These are phyloP conservation scores for sweet orange (Citrus sinensis) DNA, from an alignment of 345 rosid species.

Conservation along the genomic window DNA sequence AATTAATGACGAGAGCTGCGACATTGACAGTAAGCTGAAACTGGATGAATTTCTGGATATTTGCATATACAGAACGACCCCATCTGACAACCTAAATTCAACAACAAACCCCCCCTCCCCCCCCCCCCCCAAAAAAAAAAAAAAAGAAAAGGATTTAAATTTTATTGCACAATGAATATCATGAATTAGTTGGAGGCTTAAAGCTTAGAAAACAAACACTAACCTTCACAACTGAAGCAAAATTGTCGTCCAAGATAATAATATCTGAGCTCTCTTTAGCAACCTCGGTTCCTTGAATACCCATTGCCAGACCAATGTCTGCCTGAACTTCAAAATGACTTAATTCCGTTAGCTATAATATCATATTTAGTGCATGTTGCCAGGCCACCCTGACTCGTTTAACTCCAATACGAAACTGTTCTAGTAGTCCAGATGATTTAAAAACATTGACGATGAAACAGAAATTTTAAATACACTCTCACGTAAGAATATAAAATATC, in stretches of 20 bases:
- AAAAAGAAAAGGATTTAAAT: background rate
- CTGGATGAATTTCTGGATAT: slow-evolving; percentile 97
- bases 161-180: no score
- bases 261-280: slow-evolving; percentile 99
- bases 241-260: slow-evolving; percentile 91
- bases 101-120: background rate
- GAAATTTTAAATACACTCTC: background rate
- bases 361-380: background rate
- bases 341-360: background rate
- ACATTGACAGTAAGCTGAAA: slow-evolving; percentile 97
- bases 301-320: slow-evolving; percentile 98
- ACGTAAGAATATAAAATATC: background rate
- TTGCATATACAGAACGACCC: slow-evolving; percentile 99
- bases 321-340: slow-evolving; percentile 53
- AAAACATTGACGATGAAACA: background rate
- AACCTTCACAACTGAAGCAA: slow-evolving; percentile 95
- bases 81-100: slow-evolving; percentile 79
- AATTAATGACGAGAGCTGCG: slow-evolving; percentile 90
- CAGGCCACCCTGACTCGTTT: background rate
- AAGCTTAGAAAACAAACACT: background rate
- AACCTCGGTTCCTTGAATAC: slow-evolving; percentile 97
- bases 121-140: no score
- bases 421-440: background rate
- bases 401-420: background rate
- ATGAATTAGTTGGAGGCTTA: background rate